These are phyloP conservation scores for Suillus luteus DNA, from an alignment of 768 basidiomycete genomes.

Conservation along the genomic window DNA sequence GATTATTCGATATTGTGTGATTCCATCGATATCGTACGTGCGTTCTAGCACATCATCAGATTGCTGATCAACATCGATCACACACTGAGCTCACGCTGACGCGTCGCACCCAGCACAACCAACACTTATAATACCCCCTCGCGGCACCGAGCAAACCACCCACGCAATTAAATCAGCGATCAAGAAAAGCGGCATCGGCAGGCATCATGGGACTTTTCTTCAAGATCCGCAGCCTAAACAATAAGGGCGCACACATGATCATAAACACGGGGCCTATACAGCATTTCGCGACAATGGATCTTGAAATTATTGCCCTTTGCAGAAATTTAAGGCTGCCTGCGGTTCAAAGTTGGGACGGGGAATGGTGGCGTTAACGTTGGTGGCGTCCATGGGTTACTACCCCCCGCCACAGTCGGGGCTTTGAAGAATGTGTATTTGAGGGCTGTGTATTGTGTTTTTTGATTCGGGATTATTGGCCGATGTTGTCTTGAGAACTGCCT, in stretches of 20 bases:
- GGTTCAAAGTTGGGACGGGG: background rate
- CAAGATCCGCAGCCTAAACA: background rate
- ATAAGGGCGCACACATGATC: background rate
- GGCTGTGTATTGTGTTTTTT: background rate
- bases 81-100: too few relatives aligned
- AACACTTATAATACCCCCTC: background rate
- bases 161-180: background rate
- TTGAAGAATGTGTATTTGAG: background rate
- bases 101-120: background rate
- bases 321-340: background rate
- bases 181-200: background rate
- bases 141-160: constrained; percentile 1
- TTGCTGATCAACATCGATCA: too few relatives aligned
- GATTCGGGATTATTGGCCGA: background rate
- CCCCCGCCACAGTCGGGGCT: too few relatives aligned
- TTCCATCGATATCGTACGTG: background rate
- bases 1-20: background rate
- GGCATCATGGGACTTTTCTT: too few relatives aligned
- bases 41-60: background rate
- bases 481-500: background rate
- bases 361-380: background rate
- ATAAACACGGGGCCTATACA: background rate
- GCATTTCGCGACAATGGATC: too few relatives aligned
- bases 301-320: background rate
- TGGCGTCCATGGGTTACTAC: background rate